Percentiles rank a stretch among this genome's conserved stretches.
These are phyloP conservation scores for Chlamydomonas sp. DNA, from an alignment of 139 green algal genomes.

Conservation along the genomic window DNA sequence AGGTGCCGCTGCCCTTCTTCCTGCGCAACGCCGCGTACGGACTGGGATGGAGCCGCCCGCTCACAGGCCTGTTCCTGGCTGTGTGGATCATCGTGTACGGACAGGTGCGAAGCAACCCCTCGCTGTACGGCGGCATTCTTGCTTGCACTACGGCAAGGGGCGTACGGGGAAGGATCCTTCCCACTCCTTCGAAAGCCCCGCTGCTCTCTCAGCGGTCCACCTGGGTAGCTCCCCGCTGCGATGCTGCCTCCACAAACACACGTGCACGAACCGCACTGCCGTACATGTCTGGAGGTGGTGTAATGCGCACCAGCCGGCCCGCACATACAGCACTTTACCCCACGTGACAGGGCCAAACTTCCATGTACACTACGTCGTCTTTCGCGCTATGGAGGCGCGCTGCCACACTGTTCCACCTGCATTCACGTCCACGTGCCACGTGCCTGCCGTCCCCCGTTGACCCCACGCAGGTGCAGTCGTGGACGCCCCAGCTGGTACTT, in stretches of 20 bases:
- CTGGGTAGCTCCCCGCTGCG: too few species aligned
- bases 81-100: conserved; percentile 66
- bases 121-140: not conserved
- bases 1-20: conserved; percentile 91
- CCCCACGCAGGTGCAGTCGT: conserved; percentile 80
- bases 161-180: too few species aligned
- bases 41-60: conserved; percentile 71
- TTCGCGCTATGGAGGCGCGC: too few species aligned
- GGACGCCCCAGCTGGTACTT: conserved; percentile 81
- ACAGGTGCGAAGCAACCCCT: conserved; percentile 25
- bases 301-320: too few species aligned
- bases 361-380: too few species aligned
- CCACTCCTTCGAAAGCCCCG: too few species aligned
- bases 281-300: too few species aligned
- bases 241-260: too few species aligned
- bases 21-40: conserved; percentile 68
- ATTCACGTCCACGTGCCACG: not conserved
- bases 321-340: not conserved
- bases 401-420: too few species aligned
- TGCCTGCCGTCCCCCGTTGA: not conserved
- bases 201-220: too few species aligned
- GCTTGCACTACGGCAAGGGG: too few species aligned
- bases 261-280: too few species aligned
- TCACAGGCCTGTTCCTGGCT: conserved; percentile 53
- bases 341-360: not conserved